Conservation (phyloP, 805 yeast genomes). For the Sporopachydermia lactativora region DNA sequence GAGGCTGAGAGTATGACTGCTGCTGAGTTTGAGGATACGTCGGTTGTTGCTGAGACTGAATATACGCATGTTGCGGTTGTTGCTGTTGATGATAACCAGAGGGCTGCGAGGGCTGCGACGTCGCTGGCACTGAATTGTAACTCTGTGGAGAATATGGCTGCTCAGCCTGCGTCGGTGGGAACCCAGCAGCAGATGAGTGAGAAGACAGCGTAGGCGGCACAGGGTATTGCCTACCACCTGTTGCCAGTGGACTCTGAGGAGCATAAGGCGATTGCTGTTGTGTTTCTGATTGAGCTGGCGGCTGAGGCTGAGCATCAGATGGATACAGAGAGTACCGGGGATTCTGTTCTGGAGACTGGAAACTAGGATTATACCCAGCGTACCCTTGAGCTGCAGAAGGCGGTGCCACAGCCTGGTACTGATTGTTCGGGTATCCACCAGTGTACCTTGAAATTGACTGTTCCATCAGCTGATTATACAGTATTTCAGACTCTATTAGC, state of each 20-base stretch:
- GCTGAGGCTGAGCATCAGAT: constrained; percentile 2
- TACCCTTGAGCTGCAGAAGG: constrained; percentile 2
- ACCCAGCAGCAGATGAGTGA: constrained; percentile 4
- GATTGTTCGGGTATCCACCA: neutral
- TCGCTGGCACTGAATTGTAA: too few relatives aligned
- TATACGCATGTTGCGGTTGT: constrained; percentile 4
- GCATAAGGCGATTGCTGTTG: constrained; percentile 3
- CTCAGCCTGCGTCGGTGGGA: too few relatives aligned
- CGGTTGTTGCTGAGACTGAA: too few relatives aligned
- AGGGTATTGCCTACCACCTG: constrained; percentile 6
- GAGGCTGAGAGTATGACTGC: constrained; percentile 2
- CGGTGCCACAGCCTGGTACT: neutral
- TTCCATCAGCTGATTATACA: constrained; percentile 59
- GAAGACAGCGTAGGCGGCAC: neutral
- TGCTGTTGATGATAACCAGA: constrained; percentile 5
- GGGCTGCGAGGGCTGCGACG: neutral
- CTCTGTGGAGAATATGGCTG: too few relatives aligned
- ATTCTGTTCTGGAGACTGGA: constrained; percentile 2
- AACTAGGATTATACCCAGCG: neutral
- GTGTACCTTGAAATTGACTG: constrained; percentile 20
- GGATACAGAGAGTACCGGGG: neutral
- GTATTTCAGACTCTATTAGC: constrained; percentile 49
- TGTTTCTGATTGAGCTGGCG: constrained; percentile 2
- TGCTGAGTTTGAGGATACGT: neutral
- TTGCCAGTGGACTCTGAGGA: constrained; percentile 2